A percentile compares a stretch with the other conserved stretches of the same genome.
Conservation (phyloP, 129 eudicot genomes). For the Tagetes erecta region DNA sequence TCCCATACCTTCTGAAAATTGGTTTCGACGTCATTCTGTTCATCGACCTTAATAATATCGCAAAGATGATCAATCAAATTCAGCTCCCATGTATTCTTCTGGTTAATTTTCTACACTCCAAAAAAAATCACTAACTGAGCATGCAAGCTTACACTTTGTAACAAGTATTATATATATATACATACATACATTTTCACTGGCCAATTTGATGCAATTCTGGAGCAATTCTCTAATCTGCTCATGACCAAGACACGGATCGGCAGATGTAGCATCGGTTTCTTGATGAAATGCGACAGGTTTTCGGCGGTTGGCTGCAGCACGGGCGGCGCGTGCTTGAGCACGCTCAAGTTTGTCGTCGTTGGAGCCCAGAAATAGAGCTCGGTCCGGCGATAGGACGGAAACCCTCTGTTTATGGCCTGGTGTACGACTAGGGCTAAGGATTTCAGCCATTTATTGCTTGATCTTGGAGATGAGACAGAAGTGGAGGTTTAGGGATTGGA, state of each 20-base stretch:
- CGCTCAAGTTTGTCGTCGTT: conserved; percentile 63
- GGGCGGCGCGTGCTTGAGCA: conserved; percentile 65
- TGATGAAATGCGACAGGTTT: conserved; percentile 29
- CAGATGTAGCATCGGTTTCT: conserved; percentile 25
- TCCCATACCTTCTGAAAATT: conserved; percentile 79
- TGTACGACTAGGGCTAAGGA: conserved; percentile 39
- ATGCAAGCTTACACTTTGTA: background rate
- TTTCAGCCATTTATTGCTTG: conserved; percentile 31
- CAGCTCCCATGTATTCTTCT: conserved; percentile 96
- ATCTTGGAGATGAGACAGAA: conserved; percentile 4
- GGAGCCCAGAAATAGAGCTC: conserved; percentile 50
- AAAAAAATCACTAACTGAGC: background rate
- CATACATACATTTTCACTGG: conserved; percentile 70
- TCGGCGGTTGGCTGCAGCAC: conserved; percentile 75
- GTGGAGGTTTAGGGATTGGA: background rate
- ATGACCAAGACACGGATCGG: conserved; percentile 48
- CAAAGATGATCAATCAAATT: conserved; percentile 76
- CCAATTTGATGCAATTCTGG: conserved; percentile 79
- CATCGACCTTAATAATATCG: conserved; percentile 75
- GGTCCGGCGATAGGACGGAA: conserved; percentile 37
- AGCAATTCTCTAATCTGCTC: conserved; percentile 70
- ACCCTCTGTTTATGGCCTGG: conserved; percentile 29
- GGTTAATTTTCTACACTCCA: conserved; percentile 77
- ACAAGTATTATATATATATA: background rate
- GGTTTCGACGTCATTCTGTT: conserved; percentile 60